Conservation (phyloP, 148 eudicot genomes). For the Bassia scoparia region DNA sequence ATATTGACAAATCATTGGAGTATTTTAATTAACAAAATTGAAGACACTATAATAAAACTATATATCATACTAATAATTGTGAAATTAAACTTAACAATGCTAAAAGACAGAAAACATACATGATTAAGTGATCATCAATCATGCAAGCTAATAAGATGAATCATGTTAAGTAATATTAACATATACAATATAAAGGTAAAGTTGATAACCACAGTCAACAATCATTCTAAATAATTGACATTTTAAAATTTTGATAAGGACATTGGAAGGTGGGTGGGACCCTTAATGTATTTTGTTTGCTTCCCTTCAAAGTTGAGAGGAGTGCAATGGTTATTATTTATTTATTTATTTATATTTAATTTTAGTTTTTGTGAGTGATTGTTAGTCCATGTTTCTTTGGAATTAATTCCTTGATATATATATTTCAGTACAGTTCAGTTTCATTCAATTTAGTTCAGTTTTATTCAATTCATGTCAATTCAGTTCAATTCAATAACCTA, state of each 20-base stretch:
- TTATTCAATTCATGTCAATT: no score
- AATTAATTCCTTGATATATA: no score
- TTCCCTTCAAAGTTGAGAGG: not conserved
- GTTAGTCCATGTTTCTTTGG: not conserved
- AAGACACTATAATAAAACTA: not conserved
- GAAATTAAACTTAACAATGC: not conserved
- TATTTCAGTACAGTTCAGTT: no score
- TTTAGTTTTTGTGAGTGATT: conserved; percentile 12
- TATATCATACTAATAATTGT: not conserved
- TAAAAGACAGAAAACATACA: conserved; percentile 1
- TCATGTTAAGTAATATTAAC: not conserved
- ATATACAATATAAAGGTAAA: not conserved
- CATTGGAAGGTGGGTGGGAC: conserved; percentile 19
- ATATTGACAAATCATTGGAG: not conserved
- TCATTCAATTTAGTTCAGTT: no score
- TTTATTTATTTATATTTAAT: no score
- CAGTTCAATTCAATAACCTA: no score
- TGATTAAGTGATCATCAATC: conserved; percentile 3
- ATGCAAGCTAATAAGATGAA: no score
- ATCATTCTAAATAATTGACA: not conserved
- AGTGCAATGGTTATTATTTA: not conserved
- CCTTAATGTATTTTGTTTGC: not conserved
- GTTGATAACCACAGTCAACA: conserved; percentile 12
- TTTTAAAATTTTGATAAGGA: conserved; percentile 9
- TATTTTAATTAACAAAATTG: not conserved